Conservation (phyloP, 805 yeast genomes). For the Jamesozyma piceae region DNA sequence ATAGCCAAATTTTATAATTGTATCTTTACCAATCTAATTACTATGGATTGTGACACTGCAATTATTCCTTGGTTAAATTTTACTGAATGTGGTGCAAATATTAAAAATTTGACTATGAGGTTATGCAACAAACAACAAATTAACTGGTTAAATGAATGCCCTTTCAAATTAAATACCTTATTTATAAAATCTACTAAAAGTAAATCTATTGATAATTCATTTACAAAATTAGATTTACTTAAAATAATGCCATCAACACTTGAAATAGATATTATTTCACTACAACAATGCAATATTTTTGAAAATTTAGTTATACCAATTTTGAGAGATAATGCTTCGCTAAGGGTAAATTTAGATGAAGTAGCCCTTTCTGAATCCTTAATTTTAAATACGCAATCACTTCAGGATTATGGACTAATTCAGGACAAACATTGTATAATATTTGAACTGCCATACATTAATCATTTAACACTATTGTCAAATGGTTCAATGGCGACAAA, state of each 20-base stretch:
- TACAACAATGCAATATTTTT: conserved; percentile 17
- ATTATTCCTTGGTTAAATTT: conserved; percentile 19
- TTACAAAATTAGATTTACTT: not conserved
- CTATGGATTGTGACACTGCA: conserved; percentile 9
- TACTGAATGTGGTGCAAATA: conserved; percentile 1
- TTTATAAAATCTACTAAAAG: conserved; percentile 1
- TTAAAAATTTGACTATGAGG: conserved; percentile 8
- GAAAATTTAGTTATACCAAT: conserved; percentile 13
- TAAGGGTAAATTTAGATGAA: conserved; percentile 11
- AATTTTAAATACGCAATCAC: not conserved
- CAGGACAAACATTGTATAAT: conserved; percentile 7
- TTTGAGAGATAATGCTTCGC: not conserved
- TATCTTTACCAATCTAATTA: conserved; percentile 10
- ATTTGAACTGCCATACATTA: conserved; percentile 8
- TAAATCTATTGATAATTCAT: not conserved
- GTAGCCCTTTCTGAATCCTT: conserved; percentile 8
- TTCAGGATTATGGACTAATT: conserved; percentile 4
- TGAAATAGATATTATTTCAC: conserved; percentile 7
- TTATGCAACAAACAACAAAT: conserved; percentile 13
- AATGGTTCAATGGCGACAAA: not conserved
- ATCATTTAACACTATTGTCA: conserved; percentile 6
- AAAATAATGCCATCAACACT: not conserved
- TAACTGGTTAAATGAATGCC: conserved; percentile 16
- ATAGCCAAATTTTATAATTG: conserved; percentile 12
- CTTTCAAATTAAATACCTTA: conserved; percentile 6